Evolutionary conservation across 176 grass and related monocot species (phyloP).

Genomic region (Oryza nivara): DNA sequence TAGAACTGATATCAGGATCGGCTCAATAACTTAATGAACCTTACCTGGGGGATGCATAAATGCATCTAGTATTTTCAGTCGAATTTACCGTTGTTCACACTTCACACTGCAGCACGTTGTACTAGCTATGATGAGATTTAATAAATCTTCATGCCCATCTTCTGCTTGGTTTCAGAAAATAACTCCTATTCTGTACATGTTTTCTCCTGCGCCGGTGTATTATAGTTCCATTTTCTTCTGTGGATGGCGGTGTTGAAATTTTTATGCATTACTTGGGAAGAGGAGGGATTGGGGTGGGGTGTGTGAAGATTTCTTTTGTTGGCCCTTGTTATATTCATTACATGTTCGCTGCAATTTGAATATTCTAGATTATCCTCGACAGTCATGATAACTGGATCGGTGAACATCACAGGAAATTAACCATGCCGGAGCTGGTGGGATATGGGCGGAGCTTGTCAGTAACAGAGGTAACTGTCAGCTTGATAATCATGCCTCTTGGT

Average conservation of each 20-base stretch:
- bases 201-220: too few species aligned
- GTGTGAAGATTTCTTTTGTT: not conserved
- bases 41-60: not conserved
- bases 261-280: not conserved
- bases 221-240: too few species aligned
- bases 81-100: not conserved
- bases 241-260: not conserved
- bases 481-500: not conserved
- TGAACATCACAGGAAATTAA: slow-evolving; percentile 75
- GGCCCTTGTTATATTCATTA: not conserved
- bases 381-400: not conserved
- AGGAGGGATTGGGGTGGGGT: not conserved
- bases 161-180: not conserved
- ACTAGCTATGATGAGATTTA: not conserved
- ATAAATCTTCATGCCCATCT: not conserved
- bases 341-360: not conserved
- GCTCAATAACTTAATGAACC: not conserved
- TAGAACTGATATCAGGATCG: not conserved
- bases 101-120: not conserved
- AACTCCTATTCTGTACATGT: not conserved
- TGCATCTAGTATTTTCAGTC: not conserved
- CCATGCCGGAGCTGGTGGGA: slow-evolving; percentile 78
- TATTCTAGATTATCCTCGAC: not conserved
- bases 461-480: slow-evolving; percentile 61
- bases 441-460: slow-evolving; percentile 83